Base-by-base conservation (phyloP, 768 basidiomycete genomes). In the Russula sp. region DNA sequence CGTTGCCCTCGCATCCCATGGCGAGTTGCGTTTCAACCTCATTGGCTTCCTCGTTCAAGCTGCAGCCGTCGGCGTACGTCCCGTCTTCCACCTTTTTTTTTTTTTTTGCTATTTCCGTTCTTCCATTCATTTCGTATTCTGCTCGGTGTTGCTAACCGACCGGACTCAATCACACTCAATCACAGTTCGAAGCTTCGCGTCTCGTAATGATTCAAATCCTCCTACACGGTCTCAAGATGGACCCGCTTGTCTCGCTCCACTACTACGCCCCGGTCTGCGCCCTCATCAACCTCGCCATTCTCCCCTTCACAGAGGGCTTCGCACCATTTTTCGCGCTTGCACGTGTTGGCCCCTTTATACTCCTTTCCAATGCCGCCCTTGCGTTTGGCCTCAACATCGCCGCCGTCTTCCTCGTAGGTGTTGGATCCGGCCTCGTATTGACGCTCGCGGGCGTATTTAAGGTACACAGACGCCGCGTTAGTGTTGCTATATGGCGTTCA, bases 191-290 rank as follows among this genome's bases (percentile, higher is more conserved):
- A 76, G 89, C 93, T 1, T 89, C 90, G 22, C 89, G 96, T 46
- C 83, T 98, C 14, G 94, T 98, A 26, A 94, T 97, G 86, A 98
- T 98, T 65, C 91, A 98, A 74, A 85, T 95, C 58, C 85, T 98
- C 46, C 80, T 98, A 0, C 93, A 97, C 72, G 94, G 94, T 42
- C 78, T 97, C 72, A 97, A 97, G 78, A 98, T 98, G 95, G 94
- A 97, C 72, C 96, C 96, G 0, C 83, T 98, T 7, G 91, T 94
- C 24, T 97, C 94, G 7, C 76, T 98, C 57, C 92, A 98, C 79
- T 98, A 96, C 79, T 97, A 94, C 73, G 94, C 95, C 11, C 94
- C 94, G 16, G 92, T 98, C 57, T 98, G 96, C 74, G 94, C 96
- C 0, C 74, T 79, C 65, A 90, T 98, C 79, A 98, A 97, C 75